Evolutionary conservation across 1,284 basidiomycete species (phyloP), one percentile per base, ranked within the genome.

Genomic region (Microbotryum violaceum): DNA sequence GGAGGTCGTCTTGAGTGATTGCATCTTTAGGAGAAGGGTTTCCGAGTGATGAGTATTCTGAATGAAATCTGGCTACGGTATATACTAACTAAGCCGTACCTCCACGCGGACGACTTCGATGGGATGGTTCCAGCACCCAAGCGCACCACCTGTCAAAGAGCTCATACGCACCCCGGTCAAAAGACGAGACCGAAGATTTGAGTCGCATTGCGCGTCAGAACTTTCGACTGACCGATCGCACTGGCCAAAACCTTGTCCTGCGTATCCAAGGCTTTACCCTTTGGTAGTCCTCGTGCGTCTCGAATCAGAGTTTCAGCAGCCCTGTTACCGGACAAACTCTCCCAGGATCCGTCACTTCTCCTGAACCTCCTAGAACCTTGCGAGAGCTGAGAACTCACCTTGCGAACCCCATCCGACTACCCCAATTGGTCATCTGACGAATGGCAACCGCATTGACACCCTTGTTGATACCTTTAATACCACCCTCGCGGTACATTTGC

Each of bases 51-150:
- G 6, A 27, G 27, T 27, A 6, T 27, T 27, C 27, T 27, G 27
- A 27, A 27, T 4, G 6, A 6, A 27, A 27, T 6, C 4, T 27
- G 3, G 5, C 4, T 6, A 27, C 27, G 6, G 27, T 27, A 4
- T 1, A 6, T 27, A 6, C 27, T 6, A 27, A 1, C 5, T 27
- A 27, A 27, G 5, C 6, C 27, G 33, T 4, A 99, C 98, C 87
- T 94, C 91, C 47, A 94, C 89, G 62, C 91, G 86, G 67, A 94
- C 82, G 67, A 96, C 91, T 78, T 97, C 93, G 70, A 98, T 97
- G 47, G 96, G 94, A 29, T 99, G 94, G 77, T 99, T 99, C 94
- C 94, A 98, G 48, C 91, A 96, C 14, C 89, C 93, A 57, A 99
- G 79, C 50, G 93, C 92, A 76, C 94, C 94, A 72, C 89, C 58